Evolutionary conservation across 495 filamentous ascomycete species (phyloP).

Genomic region (Hamigera avellanea): DNA sequence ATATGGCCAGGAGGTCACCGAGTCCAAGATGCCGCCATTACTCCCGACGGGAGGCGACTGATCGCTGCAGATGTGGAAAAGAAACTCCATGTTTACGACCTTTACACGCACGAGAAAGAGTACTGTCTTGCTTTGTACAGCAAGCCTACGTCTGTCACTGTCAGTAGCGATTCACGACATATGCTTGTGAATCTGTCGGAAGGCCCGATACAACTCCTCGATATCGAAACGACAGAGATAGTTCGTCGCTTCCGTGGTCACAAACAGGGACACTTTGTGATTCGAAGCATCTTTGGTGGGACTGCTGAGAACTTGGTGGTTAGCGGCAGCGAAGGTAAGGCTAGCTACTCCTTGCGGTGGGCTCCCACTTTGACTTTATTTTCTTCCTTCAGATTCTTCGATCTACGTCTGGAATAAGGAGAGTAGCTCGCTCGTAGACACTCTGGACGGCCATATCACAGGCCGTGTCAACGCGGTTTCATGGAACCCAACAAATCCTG

Average conservation of each 20-base stretch:
- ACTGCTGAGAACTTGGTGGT: slow-evolving; percentile 83
- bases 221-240: slow-evolving; percentile 61
- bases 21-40: slow-evolving; percentile 72
- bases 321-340: slow-evolving; percentile 91
- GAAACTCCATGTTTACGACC: slow-evolving; percentile 73
- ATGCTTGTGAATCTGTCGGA: slow-evolving; percentile 72
- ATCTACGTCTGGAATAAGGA: slow-evolving; percentile 86
- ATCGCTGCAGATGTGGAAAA: slow-evolving; percentile 62
- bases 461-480: slow-evolving; percentile 78
- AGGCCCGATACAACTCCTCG: slow-evolving; percentile 62
- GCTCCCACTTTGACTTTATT: not conserved
- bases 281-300: slow-evolving; percentile 75
- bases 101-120: slow-evolving; percentile 58
- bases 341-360: slow-evolving; percentile 1
- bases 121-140: slow-evolving; percentile 56
- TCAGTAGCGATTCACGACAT: slow-evolving; percentile 66
- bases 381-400: slow-evolving; percentile 47
- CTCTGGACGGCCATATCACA: slow-evolving; percentile 57
- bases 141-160: slow-evolving; percentile 62
- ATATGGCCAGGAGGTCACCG: slow-evolving; percentile 57
- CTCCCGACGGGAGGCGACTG: slow-evolving; percentile 64
- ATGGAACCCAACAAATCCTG: slow-evolving; percentile 76
- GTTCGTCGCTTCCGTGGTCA: slow-evolving; percentile 64
- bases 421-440: slow-evolving; percentile 62
- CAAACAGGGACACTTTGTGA: slow-evolving; percentile 60